Conservation (phyloP, 805 yeast genomes). For the Sugiyamaella valdiviana region DNA sequence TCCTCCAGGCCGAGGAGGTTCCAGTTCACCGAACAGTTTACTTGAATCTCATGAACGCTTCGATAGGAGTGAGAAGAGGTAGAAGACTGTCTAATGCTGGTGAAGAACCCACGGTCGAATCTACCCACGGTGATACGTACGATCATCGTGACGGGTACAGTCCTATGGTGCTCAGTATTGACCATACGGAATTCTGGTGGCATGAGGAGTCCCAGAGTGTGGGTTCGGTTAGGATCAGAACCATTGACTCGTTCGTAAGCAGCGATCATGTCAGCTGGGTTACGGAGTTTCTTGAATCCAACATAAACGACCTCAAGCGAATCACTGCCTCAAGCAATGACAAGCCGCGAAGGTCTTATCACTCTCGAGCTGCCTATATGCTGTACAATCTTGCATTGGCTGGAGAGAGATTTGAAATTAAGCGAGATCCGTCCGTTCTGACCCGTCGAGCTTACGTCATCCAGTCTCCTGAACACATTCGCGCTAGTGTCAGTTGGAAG, state of each 20-base stretch:
- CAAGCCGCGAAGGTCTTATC: not conserved
- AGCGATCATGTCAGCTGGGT: slow-evolving; percentile 35
- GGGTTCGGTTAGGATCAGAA: slow-evolving; percentile 25
- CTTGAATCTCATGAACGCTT: slow-evolving; percentile 17
- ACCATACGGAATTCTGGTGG: slow-evolving; percentile 33
- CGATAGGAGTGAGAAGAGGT: slow-evolving; percentile 21
- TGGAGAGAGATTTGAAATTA: slow-evolving; percentile 47
- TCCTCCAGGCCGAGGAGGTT: slow-evolving; percentile 13
- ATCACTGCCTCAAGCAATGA: not conserved
- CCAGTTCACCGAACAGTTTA: slow-evolving; percentile 15
- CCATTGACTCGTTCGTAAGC: slow-evolving; percentile 29
- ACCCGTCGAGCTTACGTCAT: slow-evolving; percentile 83
- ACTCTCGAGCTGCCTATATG: slow-evolving; percentile 23
- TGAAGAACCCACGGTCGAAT: slow-evolving; percentile 3
- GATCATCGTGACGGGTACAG: not conserved
- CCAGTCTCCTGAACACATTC: slow-evolving; percentile 65
- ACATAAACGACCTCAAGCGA: slow-evolving; percentile 16
- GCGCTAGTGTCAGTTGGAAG: slow-evolving; percentile 85
- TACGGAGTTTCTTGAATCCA: slow-evolving; percentile 15
- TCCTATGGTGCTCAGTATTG: slow-evolving; percentile 28
- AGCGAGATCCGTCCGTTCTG: slow-evolving; percentile 82
- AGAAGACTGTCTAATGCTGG: not conserved
- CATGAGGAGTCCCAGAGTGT: slow-evolving; percentile 17
- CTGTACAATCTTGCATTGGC: slow-evolving; percentile 42
- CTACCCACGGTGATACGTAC: not conserved